Evolutionary conservation across 2,329 filamentous ascomycete genomes (phyloP), one percentile per base, ranked within the genome.

Genomic region (Fusarium clavum): DNA sequence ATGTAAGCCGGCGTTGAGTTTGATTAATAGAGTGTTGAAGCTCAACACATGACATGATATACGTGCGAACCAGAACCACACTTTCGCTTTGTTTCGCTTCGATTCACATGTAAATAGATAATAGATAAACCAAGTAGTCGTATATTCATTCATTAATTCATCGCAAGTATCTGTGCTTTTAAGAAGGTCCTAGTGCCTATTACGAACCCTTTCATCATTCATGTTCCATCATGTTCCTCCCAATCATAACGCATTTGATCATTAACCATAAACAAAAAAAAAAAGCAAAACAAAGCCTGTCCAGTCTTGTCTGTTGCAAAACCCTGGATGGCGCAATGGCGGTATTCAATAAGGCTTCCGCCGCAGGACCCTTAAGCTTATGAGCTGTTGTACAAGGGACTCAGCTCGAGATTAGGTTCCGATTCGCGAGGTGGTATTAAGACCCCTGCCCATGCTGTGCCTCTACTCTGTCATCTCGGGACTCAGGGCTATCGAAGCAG

Each of bases 111-210:
- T 57, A 54, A 57, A 68, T 70, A 71, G 49, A 71, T 69, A 69
- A 55, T 69, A 70, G 51, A 71, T 54, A 52, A 52, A 40, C 18
- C 44, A 54, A 52, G 12, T 25, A 61, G 46, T 66, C 67, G 43
- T 75, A 64, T 64, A 64, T 70, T 75, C 72, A 71, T 73, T 60
- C 63, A 64, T 72, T 67, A 61, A 52, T 61, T 52, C 49, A 43
- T 52, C 49, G 40, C 18, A 22, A 43, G 47, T 8, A 46, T 52
- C 34, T 24, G 22, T 51, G 4, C 61, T 14, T 45, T 16, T 46
- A 27, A 14, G n/a, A 43, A 20, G n/a, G 25, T 29, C 29, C 48
- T 11, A 24, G 25, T 32, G 30, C 49, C 46, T 29, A 43, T 47
- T 29, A 16, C 52, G 25, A 47, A 32, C 20, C 44, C 11, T 51